Evolutionary conservation across 1,284 basidiomycete genomes (phyloP), one percentile per base, ranked within the genome.

Genomic region (Sporisorium scitamineum): DNA sequence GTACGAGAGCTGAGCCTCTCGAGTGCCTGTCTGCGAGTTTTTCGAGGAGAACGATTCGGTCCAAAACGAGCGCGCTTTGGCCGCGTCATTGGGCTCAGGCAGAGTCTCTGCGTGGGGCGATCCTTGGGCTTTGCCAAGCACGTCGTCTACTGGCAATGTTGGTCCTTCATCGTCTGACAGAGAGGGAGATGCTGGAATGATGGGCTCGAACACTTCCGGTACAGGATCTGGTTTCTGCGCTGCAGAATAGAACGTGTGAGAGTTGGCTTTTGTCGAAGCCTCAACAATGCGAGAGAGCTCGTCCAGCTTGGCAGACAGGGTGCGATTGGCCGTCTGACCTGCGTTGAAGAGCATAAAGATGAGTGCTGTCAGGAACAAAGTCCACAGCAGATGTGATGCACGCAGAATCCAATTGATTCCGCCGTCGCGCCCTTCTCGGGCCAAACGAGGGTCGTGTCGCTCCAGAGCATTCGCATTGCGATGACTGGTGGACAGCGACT

Each of bases 341-440:
- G 63, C 70, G 29, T 65, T 59, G 63, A 72, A 72, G 20, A 72
- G 63, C 60, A 63, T 62, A 18, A 65, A 37, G 34, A 60, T 41
- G 53, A 67, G 48, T 0, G 62, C 62, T 13, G 69, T 66, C 18
- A 71, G 55, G 47, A 66, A 61, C 7, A 72, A 48, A 5, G 70
- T 72, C 70, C 70, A 72, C 13, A 72, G 60, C 34, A 67, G 20
- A 20, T 72, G 70, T n/a, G 63, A 67, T 13, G 44, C 45, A 20
- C 42, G 60, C 9, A 62, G n/a, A 2, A 66, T 27, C 53, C 55
- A 62, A 22, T 55, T 9, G 13, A 41, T 54, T 9, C 39, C 39
- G 6, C 32, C 29, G 5, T 24, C 20, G 5, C 11, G 42, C 22
- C 48, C 24, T n/a, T 31, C 34, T 54, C 24, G 39, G 8, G 54